Percentiles rank a stretch among this genome's conserved stretches.
phyloP scores from a whole-genome alignment of 768 basidiomycete genomes.

The Psilocybe sp. region DNA sequence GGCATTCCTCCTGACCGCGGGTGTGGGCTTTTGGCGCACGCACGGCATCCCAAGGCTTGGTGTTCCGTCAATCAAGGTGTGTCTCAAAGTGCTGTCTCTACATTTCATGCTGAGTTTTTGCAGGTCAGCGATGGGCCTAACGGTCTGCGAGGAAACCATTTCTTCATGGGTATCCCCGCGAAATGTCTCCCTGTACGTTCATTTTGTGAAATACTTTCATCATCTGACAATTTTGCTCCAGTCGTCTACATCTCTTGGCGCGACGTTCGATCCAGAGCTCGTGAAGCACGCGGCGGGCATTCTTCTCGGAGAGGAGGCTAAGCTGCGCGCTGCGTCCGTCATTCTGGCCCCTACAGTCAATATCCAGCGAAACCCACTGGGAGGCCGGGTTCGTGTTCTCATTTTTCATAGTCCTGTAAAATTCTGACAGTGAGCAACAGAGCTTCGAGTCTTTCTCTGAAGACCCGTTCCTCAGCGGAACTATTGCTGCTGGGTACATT shows the following conservation, averaged over 20 bases:
- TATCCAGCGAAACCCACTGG: slow-evolving; percentile 57
- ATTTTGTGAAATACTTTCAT: not conserved
- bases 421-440: too few relatives aligned
- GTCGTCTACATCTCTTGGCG: slow-evolving; percentile 51
- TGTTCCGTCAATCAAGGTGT: slow-evolving; percentile 68
- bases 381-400: slow-evolving; percentile 32
- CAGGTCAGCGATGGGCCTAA: slow-evolving; percentile 82
- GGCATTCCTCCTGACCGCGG: slow-evolving; percentile 68
- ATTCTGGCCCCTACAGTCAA: slow-evolving; percentile 66
- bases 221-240: slow-evolving; percentile 41
- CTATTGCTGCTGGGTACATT: slow-evolving; percentile 57
- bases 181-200: slow-evolving; percentile 68
- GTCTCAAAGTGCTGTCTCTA: slow-evolving; percentile 1
- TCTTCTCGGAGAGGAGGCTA: slow-evolving; percentile 49
- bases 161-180: slow-evolving; percentile 79
- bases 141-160: slow-evolving; percentile 72
- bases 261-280: slow-evolving; percentile 54
- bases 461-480: slow-evolving; percentile 55
- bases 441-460: slow-evolving; percentile 65
- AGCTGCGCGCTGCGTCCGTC: slow-evolving; percentile 36
- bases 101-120: not conserved
- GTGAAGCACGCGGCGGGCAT: slow-evolving; percentile 39
- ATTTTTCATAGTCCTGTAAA: too few relatives aligned
- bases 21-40: slow-evolving; percentile 79
- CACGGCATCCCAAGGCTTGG: slow-evolving; percentile 61